Percentiles rank a stretch among this genome's conserved stretches.
Evolutionary conservation across 2,329 filamentous ascomycete genomes (phyloP).

Genomic region (Ophiostoma perfectum): DNA sequence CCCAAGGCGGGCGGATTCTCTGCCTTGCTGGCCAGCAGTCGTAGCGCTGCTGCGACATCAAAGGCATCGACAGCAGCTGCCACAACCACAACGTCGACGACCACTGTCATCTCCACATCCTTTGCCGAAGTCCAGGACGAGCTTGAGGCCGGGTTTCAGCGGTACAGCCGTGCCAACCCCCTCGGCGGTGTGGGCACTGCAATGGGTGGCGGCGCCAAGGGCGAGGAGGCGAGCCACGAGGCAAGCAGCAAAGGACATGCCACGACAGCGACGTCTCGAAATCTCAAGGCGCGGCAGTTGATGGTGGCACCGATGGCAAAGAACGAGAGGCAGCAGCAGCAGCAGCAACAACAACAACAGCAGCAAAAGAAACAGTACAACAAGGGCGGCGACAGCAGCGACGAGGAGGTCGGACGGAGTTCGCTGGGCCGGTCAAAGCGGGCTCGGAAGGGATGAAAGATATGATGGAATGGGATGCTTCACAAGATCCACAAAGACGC

Average conservation of each 20-base stretch:
- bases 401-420: conserved; percentile 33
- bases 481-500: neutral
- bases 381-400: conserved; percentile 27
- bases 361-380: neutral
- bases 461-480: too few relatives aligned
- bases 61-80: neutral
- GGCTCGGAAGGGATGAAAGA: conserved; percentile 18
- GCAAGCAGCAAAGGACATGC: neutral
- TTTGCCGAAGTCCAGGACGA: conserved; percentile 21
- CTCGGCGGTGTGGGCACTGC: conserved; percentile 20
- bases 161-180: conserved; percentile 22
- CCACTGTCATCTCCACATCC: neutral
- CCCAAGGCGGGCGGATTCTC: conserved; percentile 15
- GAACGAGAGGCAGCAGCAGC: neutral
- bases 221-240: neutral
- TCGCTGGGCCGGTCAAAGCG: conserved; percentile 29
- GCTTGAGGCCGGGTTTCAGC: conserved; percentile 21
- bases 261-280: conserved; percentile 12
- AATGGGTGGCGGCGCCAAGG: neutral
- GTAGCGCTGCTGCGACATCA: neutral
- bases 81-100: neutral
- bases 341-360: neutral
- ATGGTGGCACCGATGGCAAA: conserved; percentile 19
- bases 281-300: conserved; percentile 19
- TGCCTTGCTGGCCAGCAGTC: neutral